A percentile compares a stretch with the other conserved stretches of the same genome.
These are phyloP conservation scores for Saccharomycopsis fodiens DNA, from an alignment of 805 yeast genomes.

Conservation along the genomic window DNA sequence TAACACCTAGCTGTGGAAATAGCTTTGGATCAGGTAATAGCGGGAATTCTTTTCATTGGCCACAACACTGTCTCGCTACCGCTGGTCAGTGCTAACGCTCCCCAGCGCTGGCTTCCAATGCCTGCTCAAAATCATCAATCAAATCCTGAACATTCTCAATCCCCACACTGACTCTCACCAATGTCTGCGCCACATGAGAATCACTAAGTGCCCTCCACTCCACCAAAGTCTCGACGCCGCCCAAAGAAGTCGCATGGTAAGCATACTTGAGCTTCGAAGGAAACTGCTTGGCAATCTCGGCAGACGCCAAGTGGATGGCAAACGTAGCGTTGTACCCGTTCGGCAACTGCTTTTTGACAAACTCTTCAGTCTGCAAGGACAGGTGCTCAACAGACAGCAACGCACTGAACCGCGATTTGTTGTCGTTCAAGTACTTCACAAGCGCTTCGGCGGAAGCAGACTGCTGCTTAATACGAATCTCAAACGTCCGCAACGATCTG, in stretches of 20 bases:
- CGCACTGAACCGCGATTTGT: constrained; percentile 38
- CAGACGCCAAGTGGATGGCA: constrained; percentile 45
- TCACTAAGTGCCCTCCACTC: constrained; percentile 87
- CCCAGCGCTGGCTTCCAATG: too few species aligned
- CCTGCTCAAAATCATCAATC: constrained; percentile 63
- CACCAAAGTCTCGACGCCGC: constrained; percentile 84
- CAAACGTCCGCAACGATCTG: constrained; percentile 76
- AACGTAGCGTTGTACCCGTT: constrained; percentile 73
- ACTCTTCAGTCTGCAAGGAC: constrained; percentile 65
- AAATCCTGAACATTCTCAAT: constrained; percentile 71
- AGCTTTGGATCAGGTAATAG: too few species aligned
- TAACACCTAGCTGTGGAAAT: too few species aligned
- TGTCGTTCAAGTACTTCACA: constrained; percentile 50
- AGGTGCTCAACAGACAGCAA: constrained; percentile 59
- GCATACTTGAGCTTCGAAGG: constrained; percentile 64
- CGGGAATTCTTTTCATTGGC: too few species aligned
- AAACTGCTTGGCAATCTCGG: constrained; percentile 49
- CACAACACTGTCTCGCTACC: too few species aligned
- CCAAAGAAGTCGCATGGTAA: constrained; percentile 88
- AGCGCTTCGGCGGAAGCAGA: constrained; percentile 52
- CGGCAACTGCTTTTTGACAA: constrained; percentile 56
- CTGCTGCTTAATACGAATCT: constrained; percentile 63
- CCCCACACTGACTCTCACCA: constrained; percentile 75
- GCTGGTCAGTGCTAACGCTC: too few species aligned
- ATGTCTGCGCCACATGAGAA: constrained; percentile 41